Base-by-base conservation (phyloP, 768 basidiomycete species). In the Phylloporus sp. region DNA sequence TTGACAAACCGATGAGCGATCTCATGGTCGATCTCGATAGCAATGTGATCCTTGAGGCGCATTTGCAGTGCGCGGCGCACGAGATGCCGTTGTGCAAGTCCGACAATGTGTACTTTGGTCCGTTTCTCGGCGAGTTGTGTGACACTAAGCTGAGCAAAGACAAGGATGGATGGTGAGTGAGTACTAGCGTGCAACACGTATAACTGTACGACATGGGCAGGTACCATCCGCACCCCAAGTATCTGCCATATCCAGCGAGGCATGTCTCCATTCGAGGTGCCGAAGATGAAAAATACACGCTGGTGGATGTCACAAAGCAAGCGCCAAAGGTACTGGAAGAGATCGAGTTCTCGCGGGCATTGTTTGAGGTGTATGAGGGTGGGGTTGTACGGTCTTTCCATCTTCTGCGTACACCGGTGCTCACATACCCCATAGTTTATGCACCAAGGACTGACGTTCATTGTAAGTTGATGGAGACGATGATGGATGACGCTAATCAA, bases 321-420 rank as follows among this genome's bases (percentile, higher is more conserved):
- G 62, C 32, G 1, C 59, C 66, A 2, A 68, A 52, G 53, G 74
- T 89, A 28, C 61, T 95, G 9, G 92, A 95, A 69, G 90, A 94
- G 63, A 73, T 91, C 22, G 93, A 95, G 67, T 67, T 85, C 36
- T 91, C 88, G 20, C 74, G 92, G 27, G 90, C 91, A 0, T 70
- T 92, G 49, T 95, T 94, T 57, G 93, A 95, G 67, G 71, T 89
- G 9, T 95, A 94, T 60, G 91, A 94, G 70, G 93, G 92, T 12
- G 91, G 84, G 5, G 83, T 95, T 55, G 88, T 89, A 66, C 18
- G 57, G 75, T 73, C 28, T 7, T 38, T 49, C 59, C 32, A 10
- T 50, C 34, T 26, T 38, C 27, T 22, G 12, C 5, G 20, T 23
- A 16, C 27, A 16, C 35, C 15, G 5, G 40, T 16, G 35, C 56